Conservation (phyloP, 202 grass and related monocot species). For the Panicum virgatum region DNA sequence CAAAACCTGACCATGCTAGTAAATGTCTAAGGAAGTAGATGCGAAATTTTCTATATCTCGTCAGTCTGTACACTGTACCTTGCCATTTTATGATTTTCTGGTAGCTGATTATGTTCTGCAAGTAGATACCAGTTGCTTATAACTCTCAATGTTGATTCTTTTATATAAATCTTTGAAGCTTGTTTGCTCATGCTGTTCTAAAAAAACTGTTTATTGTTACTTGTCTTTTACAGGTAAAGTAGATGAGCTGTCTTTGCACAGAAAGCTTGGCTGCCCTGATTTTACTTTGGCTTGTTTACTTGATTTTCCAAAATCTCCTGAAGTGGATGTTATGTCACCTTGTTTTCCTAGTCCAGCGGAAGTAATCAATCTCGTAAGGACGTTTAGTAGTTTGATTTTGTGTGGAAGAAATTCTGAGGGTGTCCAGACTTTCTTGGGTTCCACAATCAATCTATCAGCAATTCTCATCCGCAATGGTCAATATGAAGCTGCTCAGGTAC, state of each 20-base stretch:
- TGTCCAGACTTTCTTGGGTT: slow-evolving; percentile 45
- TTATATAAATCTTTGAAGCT: slow-evolving; percentile 17
- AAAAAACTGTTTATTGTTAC: background rate
- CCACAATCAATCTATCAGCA: slow-evolving; percentile 57
- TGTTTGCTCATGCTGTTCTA: background rate
- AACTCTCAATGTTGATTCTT: no score
- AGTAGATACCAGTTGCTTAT: no score
- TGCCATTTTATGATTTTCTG: slow-evolving; percentile 12
- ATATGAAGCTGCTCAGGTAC: slow-evolving; percentile 87
- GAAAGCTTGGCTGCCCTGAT: slow-evolving; percentile 76
- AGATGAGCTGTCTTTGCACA: slow-evolving; percentile 66
- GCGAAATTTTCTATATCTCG: slow-evolving; percentile 15
- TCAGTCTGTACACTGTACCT: slow-evolving; percentile 11
- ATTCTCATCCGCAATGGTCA: slow-evolving; percentile 69
- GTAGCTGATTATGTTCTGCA: slow-evolving; percentile 28
- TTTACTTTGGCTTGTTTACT: slow-evolving; percentile 93
- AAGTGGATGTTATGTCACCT: slow-evolving; percentile 42
- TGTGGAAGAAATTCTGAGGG: slow-evolving; percentile 36
- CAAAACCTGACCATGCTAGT: background rate
- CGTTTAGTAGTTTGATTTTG: slow-evolving; percentile 72
- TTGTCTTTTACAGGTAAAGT: slow-evolving; percentile 56
- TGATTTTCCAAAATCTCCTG: slow-evolving; percentile 72
- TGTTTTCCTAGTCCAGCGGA: slow-evolving; percentile 62
- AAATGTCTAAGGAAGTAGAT: slow-evolving; percentile 17
- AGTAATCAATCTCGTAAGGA: slow-evolving; percentile 61